Conservation (phyloP, 164 flowering plant species). For the Saururus chinensis region DNA sequence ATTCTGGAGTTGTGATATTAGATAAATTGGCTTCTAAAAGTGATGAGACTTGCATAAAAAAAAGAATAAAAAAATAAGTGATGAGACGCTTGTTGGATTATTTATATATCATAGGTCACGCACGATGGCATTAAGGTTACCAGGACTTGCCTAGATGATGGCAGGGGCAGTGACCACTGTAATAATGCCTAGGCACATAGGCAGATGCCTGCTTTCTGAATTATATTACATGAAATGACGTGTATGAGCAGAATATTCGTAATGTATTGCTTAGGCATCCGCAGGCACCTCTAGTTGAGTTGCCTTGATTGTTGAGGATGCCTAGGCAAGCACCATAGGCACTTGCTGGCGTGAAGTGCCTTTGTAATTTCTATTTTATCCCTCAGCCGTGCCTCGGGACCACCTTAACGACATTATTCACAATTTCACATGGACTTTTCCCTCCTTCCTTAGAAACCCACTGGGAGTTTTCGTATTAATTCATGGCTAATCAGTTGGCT, state of each 20-base stretch:
- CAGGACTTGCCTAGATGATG: too few relatives aligned
- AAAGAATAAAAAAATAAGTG: too few relatives aligned
- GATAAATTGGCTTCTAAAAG: too few relatives aligned
- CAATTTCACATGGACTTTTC: not conserved
- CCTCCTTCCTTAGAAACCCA: not conserved
- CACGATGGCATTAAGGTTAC: too few relatives aligned
- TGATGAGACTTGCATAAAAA: too few relatives aligned
- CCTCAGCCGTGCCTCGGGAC: not conserved
- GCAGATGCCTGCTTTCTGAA: not conserved
- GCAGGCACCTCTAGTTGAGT: not conserved
- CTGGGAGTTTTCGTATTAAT: not conserved
- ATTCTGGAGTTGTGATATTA: not conserved
- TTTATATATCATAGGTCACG: too few relatives aligned
- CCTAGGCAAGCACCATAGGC: not conserved
- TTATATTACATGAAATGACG: not conserved
- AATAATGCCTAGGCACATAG: not conserved
- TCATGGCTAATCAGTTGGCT: not conserved
- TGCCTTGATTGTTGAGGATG: not conserved
- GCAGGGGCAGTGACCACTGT: not conserved
- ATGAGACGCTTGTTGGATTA: too few relatives aligned
- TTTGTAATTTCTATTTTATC: not conserved
- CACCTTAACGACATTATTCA: not conserved
- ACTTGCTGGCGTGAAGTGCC: not conserved
- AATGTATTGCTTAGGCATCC: not conserved
- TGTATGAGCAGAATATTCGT: not conserved